Evolutionary conservation across 768 basidiomycete genomes (phyloP).

Genomic region (Rhodotorula kratochvilovae): DNA sequence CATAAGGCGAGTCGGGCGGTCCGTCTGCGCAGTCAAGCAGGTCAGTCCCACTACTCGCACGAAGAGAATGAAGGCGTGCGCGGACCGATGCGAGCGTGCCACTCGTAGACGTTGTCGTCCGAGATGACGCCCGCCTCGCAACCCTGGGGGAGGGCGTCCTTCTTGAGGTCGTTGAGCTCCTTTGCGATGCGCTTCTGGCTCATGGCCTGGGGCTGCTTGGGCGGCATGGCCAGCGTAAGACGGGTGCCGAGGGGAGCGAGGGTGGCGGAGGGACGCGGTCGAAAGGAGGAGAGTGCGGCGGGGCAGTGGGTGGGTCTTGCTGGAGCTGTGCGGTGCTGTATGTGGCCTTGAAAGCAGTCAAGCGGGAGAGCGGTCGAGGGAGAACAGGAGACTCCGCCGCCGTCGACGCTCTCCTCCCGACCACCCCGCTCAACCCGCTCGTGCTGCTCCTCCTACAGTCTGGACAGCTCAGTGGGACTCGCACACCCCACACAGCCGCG

Average conservation of each 20-base stretch:
- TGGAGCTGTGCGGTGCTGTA: too few relatives aligned
- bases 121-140: constrained; percentile 2
- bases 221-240: constrained; percentile 6
- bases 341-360: too few relatives aligned
- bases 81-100: constrained; percentile 23
- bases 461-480: too few relatives aligned
- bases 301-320: too few relatives aligned
- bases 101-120: constrained; percentile 29
- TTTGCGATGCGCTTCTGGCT: constrained; percentile 23
- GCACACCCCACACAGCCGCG: too few relatives aligned
- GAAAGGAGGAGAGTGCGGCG: not conserved
- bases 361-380: too few relatives aligned
- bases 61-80: too few relatives aligned
- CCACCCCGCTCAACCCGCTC: too few relatives aligned
- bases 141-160: constrained; percentile 10
- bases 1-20: constrained; percentile 35
- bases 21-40: constrained; percentile 10
- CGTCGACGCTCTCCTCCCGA: too few relatives aligned
- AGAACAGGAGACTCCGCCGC: too few relatives aligned
- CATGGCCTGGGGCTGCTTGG: constrained; percentile 10
- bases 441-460: too few relatives aligned
- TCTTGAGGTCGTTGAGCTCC: constrained; percentile 20
- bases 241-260: not conserved
- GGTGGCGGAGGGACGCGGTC: not conserved
- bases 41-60: not conserved